Evolutionary conservation across 1,139 yeast genomes (phyloP), one percentile per base, ranked within the genome.

Genomic region (Zygosaccharomyces sapae): DNA sequence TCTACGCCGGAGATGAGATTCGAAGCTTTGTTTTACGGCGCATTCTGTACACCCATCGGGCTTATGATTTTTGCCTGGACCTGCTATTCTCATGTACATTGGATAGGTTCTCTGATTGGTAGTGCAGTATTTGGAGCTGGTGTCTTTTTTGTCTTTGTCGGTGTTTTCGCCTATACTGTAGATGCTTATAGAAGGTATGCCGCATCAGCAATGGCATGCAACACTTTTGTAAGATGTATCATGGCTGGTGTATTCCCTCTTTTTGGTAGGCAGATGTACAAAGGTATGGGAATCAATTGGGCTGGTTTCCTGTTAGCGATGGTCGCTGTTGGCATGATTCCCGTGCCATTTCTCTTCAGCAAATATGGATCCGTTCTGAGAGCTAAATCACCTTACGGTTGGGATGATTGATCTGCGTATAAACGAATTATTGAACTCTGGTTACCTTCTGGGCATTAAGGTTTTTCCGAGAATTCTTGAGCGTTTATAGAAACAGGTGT

Each of bases 191-290:
- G 77, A 29, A 68, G 71, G 22, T 80, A 75, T 53, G 81, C 89
- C 8, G 95, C 96, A 0, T 80, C 89, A 8, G 94, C 89, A 0
- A 73, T 86, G 65, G 95, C 94, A 4, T 89, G 90, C 8, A 86
- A 83, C 62, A 80, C 86, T 29, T 75, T 86, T 52, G 69, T 83
- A 47, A 74, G 96, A 60, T 81, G 86, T 48, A 58, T 77, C 2
- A 70, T 83, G 70, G 88, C 89, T 4, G 85, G 86, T 5, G 79
- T 84, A 1, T 86, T 88, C 68, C 95, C 95, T 1, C 68, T 87
- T 35, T 86, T 86, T 64, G 80, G 84, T 2, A 70, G 77, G 19
- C 77, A 77, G 48, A 70, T 85, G 71, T 81, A 75, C 62, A 60
- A 66, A 42, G 67, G 65, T 1, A 69, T 81, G 52, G 89, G 86